Conservation (phyloP, 2,329 filamentous ascomycete genomes). For the Truncatella angustata region DNA sequence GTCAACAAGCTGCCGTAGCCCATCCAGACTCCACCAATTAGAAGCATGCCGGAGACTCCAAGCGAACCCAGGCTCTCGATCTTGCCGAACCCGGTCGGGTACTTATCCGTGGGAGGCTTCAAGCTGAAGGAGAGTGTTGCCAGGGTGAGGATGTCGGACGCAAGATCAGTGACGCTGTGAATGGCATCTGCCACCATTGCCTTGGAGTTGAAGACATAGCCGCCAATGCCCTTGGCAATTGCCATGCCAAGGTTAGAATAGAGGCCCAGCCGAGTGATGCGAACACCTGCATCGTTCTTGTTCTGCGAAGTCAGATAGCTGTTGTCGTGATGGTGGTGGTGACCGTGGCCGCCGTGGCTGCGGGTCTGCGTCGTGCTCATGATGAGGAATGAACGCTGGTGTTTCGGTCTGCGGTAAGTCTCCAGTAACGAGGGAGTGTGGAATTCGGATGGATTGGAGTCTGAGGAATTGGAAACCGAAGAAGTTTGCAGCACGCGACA, state of each 20-base stretch:
- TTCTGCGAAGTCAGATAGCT: slow-evolving; percentile 77
- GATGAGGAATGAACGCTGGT: slow-evolving; percentile 20
- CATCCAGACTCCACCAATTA: slow-evolving; percentile 90
- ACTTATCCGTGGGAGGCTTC: slow-evolving; percentile 76
- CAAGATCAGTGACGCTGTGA: slow-evolving; percentile 91
- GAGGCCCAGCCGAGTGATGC: slow-evolving; percentile 86
- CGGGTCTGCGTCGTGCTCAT: slow-evolving; percentile 43
- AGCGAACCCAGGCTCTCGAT: slow-evolving; percentile 94
- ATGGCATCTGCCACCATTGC: slow-evolving; percentile 91
- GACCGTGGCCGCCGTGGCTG: slow-evolving; percentile 52
- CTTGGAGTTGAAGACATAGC: slow-evolving; percentile 93
- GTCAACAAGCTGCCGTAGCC: slow-evolving; percentile 72
- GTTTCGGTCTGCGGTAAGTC: slow-evolving; percentile 12
- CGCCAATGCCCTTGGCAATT: slow-evolving; percentile 85
- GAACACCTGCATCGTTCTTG: slow-evolving; percentile 88
- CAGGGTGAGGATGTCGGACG: slow-evolving; percentile 91
- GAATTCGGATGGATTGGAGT: neutral
- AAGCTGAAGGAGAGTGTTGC: slow-evolving; percentile 93
- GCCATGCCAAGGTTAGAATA: slow-evolving; percentile 94
- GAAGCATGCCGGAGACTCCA: slow-evolving; percentile 86
- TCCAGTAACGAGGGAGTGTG: slow-evolving; percentile 8
- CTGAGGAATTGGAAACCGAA: slow-evolving; percentile 15
- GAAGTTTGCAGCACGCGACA: slow-evolving; percentile 12
- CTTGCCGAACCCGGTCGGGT: slow-evolving; percentile 93
- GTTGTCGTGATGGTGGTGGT: slow-evolving; percentile 83